A percentile compares a stretch with the other conserved stretches of the same genome.
These are phyloP conservation scores for Lachancea kluyveri DNA, from an alignment of 805 yeast species.

Conservation along the genomic window DNA sequence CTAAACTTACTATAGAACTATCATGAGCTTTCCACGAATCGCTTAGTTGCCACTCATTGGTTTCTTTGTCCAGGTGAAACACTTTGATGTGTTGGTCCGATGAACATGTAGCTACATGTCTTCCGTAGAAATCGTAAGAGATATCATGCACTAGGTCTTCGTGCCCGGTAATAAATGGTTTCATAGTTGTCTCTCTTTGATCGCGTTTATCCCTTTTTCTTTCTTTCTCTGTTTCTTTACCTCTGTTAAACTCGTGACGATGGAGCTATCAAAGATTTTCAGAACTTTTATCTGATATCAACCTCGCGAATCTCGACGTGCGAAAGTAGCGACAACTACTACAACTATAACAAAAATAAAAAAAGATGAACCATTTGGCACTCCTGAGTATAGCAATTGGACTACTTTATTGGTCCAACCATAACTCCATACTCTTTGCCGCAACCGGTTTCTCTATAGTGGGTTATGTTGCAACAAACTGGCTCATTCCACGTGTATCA, in stretches of 20 bases:
- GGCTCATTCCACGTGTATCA: conserved; percentile 64
- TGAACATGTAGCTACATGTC: conserved; percentile 87
- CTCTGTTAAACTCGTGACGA: no score
- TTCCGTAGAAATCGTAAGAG: conserved; percentile 88
- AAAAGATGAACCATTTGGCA: no score
- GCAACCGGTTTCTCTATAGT: conserved; percentile 61
- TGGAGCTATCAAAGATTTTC: no score
- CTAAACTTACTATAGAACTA: conserved; percentile 70
- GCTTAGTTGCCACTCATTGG: conserved; percentile 73
- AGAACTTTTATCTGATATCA: no score
- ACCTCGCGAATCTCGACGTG: no score
- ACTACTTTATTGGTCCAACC: conserved; percentile 16
- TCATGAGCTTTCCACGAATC: conserved; percentile 97
- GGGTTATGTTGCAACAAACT: conserved; percentile 56
- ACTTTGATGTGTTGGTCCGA: conserved; percentile 92
- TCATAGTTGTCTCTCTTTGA: conserved; percentile 31
- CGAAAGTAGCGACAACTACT: no score
- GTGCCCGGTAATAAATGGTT: conserved; percentile 83
- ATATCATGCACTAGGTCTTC: conserved; percentile 89
- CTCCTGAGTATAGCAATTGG: conserved; percentile 1
- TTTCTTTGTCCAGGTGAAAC: conserved; percentile 62
- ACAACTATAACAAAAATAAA: no score
- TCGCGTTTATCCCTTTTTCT: not conserved
- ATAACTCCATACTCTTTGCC: conserved; percentile 31
- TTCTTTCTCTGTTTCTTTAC: not conserved